Base-by-base conservation (phyloP, 441 rosid genomes). In the Adansonia madagascariensis region DNA sequence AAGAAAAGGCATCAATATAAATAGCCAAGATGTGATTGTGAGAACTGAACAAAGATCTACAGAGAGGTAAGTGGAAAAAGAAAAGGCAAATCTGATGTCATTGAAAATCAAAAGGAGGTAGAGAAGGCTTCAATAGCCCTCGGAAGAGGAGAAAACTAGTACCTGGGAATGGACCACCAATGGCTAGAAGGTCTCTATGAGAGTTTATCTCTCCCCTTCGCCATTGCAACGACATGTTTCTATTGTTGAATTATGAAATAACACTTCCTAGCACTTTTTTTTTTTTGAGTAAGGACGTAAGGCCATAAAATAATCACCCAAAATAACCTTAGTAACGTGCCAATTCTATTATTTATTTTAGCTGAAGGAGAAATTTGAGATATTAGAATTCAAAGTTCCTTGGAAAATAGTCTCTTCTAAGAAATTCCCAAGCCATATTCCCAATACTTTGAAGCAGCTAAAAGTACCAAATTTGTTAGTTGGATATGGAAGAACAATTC, bases 371-470 rank as follows among this genome's bases (percentile, higher is more conserved):
- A 17, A 46, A 55, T 39, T 55, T 72, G 64, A 72, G 64, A 57
- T 72, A 35, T 11, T 39, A 55, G 31, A 55, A 39, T 55, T 22
- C 6, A 66, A 46, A 67, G 24, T 44, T 11, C 62, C 49, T 55
- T 71, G 24, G 22, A 55, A 39, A 53, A 71, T 10, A 35, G 27
- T 71, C 75, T 55, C 75, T 39, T 71, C 64, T 39, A 10, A 72
- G 75, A 72, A 72, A 4, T 71, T 55, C n/a, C 17, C 52, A 72
- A 72, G 39, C 64, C 9, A 39, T 39, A 72, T 39, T 35, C 62
- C 18, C 63, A 53, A 71, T 35, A 53, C 14, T 44, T 67, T 55
- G 50, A 44, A 39, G 63, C 75, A 71, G 50, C 6, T 10, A 55
- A 24, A 71, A 53, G 10, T 53, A 71, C 62, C 17, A 39, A 55